Percentiles rank a stretch among this genome's conserved stretches.
These are phyloP conservation scores for Diutina catenulata DNA, from an alignment of 1,139 yeast species.

Conservation along the genomic window DNA sequence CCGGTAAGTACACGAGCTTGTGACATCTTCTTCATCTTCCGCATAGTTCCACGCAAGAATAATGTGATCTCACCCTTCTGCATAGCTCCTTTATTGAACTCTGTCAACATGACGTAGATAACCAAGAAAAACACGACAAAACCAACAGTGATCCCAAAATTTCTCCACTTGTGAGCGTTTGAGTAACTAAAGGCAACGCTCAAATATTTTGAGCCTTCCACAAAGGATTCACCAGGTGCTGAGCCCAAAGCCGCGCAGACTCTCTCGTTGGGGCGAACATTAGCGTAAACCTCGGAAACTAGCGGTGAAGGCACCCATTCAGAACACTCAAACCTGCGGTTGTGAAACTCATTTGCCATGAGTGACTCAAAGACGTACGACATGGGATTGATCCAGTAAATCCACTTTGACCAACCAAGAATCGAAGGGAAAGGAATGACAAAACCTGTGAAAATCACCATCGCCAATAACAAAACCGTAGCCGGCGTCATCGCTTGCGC, in stretches of 20 bases:
- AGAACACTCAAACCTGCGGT: slow-evolving; percentile 29
- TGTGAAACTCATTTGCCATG: slow-evolving; percentile 50
- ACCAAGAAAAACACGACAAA: slow-evolving; percentile 24
- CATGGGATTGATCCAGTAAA: slow-evolving; percentile 61
- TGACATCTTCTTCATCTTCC: slow-evolving; percentile 6
- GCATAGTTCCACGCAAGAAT: slow-evolving; percentile 32
- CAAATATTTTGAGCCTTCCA: slow-evolving; percentile 35
- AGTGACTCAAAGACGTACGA: slow-evolving; percentile 59
- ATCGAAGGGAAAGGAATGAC: slow-evolving; percentile 55
- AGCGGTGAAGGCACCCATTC: slow-evolving; percentile 15
- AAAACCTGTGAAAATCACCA: slow-evolving; percentile 44
- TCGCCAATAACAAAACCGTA: slow-evolving; percentile 43
- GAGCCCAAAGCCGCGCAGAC: slow-evolving; percentile 21
- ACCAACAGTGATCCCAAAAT: slow-evolving; percentile 36
- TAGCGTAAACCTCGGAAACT: slow-evolving; percentile 10
- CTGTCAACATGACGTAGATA: slow-evolving; percentile 25
- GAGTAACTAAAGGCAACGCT: slow-evolving; percentile 22
- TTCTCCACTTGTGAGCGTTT: slow-evolving; percentile 37
- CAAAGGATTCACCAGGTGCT: slow-evolving; percentile 22
- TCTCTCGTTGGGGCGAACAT: slow-evolving; percentile 14
- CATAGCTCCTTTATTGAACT: slow-evolving; percentile 22
- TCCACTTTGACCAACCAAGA: slow-evolving; percentile 76
- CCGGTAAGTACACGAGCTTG: background rate
- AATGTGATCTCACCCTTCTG: slow-evolving; percentile 40
- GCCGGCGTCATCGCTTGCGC: slow-evolving; percentile 73